Evolutionary conservation across 2,329 filamentous ascomycete genomes (phyloP), one percentile per base, ranked within the genome.

Genomic region (Trichocomaceae sp.): DNA sequence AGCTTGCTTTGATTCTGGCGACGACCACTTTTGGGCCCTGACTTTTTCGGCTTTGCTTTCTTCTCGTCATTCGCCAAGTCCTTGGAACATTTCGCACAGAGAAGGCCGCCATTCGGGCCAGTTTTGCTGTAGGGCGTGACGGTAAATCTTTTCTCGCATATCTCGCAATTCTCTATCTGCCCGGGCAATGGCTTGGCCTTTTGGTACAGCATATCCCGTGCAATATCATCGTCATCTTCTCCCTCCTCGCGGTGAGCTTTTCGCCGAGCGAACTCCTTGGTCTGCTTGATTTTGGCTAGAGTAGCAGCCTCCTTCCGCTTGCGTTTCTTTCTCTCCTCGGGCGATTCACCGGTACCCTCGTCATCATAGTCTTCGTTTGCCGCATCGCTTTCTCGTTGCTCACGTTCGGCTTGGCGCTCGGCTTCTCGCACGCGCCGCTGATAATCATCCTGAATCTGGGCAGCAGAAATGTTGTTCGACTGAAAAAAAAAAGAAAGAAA

Each of bases 51-150:
- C 60, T 79, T 80, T 48, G 63, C 59, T 54, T 71, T 74, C 55
- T 86, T 85, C 55, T 82, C 78, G 22, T 86, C 82, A 59, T 88
- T 85, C 41, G 81, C 81, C 50, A 87, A 71, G 58, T 88, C 82
- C 63, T 87, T 90, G 20, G 88, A 87, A 65, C 92, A 97, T 20
- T 87, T 83, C 3, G 79, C 79, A 67, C 92, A 97, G 1, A 96
- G 77, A n/a, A 97, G 76, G 15, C 90, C 90, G 3, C 91, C 91
- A n/a, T 86, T 79, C 0, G 88, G 87, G 0, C 88, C 90, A 26
- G 85, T 81, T 60, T 90, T 86, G 59, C 87, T 90, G 73, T 96
- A 96, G 0, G 89, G 81, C 0, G 92, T 96, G 45, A 97, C 91
- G 0, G 90, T 96, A 66, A 97, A 97, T 37, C 90, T 84, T 59